A percentile compares a stretch with the other conserved stretches of the same genome.
Evolutionary conservation across 257 asterid species (phyloP).

Genomic region (Mitragyna speciosa): DNA sequence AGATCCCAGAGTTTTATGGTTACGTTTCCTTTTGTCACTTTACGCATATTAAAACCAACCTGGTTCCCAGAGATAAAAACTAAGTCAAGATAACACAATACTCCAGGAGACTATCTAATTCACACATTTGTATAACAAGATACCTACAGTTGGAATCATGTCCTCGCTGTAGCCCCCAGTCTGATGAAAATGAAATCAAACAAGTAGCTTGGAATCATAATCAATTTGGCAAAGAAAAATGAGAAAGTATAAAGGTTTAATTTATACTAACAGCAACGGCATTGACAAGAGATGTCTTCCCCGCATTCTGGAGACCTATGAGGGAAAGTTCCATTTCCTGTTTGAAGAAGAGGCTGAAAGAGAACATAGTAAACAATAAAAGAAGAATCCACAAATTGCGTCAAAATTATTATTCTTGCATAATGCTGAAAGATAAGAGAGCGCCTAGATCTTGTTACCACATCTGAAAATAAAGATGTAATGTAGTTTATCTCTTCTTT

Average conservation of each 20-base stretch:
- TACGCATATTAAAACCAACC: slow-evolving; percentile 98
- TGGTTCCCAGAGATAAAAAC: slow-evolving; percentile 26
- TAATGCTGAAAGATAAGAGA: background rate
- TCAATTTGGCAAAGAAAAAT: background rate
- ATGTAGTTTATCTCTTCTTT: background rate
- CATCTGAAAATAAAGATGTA: background rate
- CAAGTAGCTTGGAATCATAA: slow-evolving; percentile 13
- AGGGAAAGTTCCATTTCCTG: slow-evolving; percentile 97
- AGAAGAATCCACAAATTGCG: background rate
- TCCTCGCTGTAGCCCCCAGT: slow-evolving; percentile 94
- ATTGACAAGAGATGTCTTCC: slow-evolving; percentile 91
- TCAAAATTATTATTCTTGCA: background rate
- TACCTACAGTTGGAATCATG: slow-evolving; percentile 92
- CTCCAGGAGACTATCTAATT: background rate
- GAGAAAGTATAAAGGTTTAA: slow-evolving; percentile 1
- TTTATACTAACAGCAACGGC: slow-evolving; percentile 70
- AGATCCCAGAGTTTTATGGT: slow-evolving; percentile 95
- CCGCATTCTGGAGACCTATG: slow-evolving; percentile 87
- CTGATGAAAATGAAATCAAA: slow-evolving; percentile 45
- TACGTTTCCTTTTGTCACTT: slow-evolving; percentile 96
- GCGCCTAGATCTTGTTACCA: background rate
- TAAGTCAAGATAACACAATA: slow-evolving; percentile 14
- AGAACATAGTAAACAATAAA: slow-evolving; percentile 19
- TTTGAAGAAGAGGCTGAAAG: slow-evolving; percentile 77
- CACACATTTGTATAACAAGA: slow-evolving; percentile 12